Percentiles rank a stretch among this genome's conserved stretches.
These are phyloP conservation scores for Rutstroemia sydowiana DNA, from an alignment of 2,329 filamentous ascomycete genomes.

Conservation along the genomic window DNA sequence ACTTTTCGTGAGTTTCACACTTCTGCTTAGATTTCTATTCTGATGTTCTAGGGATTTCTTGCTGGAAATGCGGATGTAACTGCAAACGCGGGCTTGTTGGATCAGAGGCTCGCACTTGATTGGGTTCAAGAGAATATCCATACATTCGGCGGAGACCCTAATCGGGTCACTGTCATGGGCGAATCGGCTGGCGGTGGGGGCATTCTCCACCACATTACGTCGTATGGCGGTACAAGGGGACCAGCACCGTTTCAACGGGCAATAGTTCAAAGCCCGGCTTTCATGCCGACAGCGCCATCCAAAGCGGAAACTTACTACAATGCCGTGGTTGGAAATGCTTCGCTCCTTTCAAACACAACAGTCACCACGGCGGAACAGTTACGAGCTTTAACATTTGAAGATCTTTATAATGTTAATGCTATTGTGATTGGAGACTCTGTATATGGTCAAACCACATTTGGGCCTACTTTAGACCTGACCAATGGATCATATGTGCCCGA, in stretches of 20 bases:
- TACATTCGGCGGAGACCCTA: slow-evolving; percentile 46
- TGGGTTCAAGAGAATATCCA: slow-evolving; percentile 49
- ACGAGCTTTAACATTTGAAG: background rate
- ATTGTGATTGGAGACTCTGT: background rate
- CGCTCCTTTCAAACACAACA: background rate
- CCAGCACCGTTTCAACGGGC: slow-evolving; percentile 36
- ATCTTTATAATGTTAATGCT: background rate
- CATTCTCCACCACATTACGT: slow-evolving; percentile 48
- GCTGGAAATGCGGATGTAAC: slow-evolving; percentile 28
- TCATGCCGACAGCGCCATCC: slow-evolving; percentile 2
- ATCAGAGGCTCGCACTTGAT: slow-evolving; percentile 48
- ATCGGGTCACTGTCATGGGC: slow-evolving; percentile 42
- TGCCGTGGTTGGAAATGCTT: background rate
- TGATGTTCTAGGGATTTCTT: background rate
- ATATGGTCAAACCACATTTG: slow-evolving; percentile 36
- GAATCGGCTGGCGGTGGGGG: slow-evolving; percentile 45
- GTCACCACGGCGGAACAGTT: background rate
- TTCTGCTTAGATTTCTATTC: background rate
- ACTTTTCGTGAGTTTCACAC: slow-evolving; percentile 19
- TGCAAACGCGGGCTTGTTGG: slow-evolving; percentile 43
- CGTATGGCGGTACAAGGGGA: slow-evolving; percentile 36
- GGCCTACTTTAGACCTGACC: slow-evolving; percentile 29
- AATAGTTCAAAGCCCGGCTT: slow-evolving; percentile 26
- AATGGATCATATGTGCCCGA: slow-evolving; percentile 42
- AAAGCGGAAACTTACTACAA: background rate